Conservation (phyloP, 2,329 filamentous ascomycete genomes). For the Endothia cerciana region DNA sequence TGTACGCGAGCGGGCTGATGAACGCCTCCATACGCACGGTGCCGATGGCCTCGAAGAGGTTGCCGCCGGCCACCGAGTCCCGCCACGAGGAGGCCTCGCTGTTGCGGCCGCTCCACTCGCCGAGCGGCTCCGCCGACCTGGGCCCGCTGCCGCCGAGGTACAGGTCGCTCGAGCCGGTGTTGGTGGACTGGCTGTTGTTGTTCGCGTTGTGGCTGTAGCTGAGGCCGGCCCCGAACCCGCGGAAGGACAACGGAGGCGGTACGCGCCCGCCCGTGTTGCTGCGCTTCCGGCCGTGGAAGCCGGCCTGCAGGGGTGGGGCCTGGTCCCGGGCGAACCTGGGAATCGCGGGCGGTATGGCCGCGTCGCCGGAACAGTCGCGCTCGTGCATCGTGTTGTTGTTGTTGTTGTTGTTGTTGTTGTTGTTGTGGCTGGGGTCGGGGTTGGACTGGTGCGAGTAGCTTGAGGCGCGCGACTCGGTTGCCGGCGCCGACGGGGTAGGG, state of each 20-base stretch:
- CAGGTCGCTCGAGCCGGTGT: conserved; percentile 44
- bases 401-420: conserved; percentile 55
- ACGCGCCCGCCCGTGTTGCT: conserved; percentile 84
- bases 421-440: conserved; percentile 44
- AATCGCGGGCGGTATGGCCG: conserved; percentile 73
- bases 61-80: conserved; percentile 37
- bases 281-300: conserved; percentile 76
- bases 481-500: conserved; percentile 11
- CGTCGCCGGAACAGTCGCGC: conserved; percentile 57
- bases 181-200: conserved; percentile 50
- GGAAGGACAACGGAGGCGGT: conserved; percentile 72
- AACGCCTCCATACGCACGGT: conserved; percentile 98
- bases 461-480: neutral
- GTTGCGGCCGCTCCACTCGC: conserved; percentile 47
- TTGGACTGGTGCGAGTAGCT: conserved; percentile 32
- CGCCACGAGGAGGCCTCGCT: conserved; percentile 54
- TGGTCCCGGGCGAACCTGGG: conserved; percentile 68
- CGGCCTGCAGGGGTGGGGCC: conserved; percentile 40
- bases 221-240: conserved; percentile 71
- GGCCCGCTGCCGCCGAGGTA: conserved; percentile 36
- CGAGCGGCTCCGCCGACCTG: conserved; percentile 28
- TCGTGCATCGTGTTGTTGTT: conserved; percentile 63
- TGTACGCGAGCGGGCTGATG: conserved; percentile 67
- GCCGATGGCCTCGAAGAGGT: conserved; percentile 86
- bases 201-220: conserved; percentile 51